Conservation (phyloP, 495 filamentous ascomycete species). For the Lophiotrema nucula region DNA sequence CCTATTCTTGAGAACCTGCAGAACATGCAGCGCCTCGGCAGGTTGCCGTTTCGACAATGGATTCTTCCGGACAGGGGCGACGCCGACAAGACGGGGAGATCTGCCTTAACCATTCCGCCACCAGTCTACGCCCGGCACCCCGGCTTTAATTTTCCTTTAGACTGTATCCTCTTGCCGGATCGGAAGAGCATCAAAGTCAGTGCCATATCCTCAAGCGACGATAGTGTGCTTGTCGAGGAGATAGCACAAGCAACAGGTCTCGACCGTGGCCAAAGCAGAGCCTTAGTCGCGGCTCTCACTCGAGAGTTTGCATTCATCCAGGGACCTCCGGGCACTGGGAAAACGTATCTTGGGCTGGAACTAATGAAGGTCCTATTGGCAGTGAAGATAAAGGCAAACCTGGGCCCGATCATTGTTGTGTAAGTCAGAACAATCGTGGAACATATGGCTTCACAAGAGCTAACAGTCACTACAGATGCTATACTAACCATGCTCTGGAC, state of each 20-base stretch:
- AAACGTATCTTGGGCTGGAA: slow-evolving; percentile 59
- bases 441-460: too few relatives aligned
- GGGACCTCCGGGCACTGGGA: slow-evolving; percentile 80
- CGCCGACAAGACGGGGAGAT: neutral
- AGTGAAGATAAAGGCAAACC: slow-evolving; percentile 50
- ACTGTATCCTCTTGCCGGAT: neutral
- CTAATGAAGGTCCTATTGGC: slow-evolving; percentile 60
- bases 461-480: slow-evolving; percentile 1
- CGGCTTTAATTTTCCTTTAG: neutral
- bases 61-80: slow-evolving; percentile 1
- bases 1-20: slow-evolving; percentile 64
- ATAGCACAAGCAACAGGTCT: slow-evolving; percentile 34
- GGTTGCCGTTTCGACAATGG: slow-evolving; percentile 3
- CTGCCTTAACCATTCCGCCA: slow-evolving; percentile 34
- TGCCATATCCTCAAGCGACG: neutral
- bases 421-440: too few relatives aligned
- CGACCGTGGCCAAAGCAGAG: slow-evolving; percentile 57
- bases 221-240: neutral
- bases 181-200: neutral
- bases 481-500: slow-evolving; percentile 65
- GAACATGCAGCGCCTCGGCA: slow-evolving; percentile 44
- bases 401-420: neutral
- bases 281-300: slow-evolving; percentile 56
- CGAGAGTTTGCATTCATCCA: slow-evolving; percentile 65
- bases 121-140: slow-evolving; percentile 55